A percentile compares a stretch with the other conserved stretches of the same genome.
Conservation (phyloP, 192 early-diverging fungal genomes). For the Rhizophlyctis rosea region DNA sequence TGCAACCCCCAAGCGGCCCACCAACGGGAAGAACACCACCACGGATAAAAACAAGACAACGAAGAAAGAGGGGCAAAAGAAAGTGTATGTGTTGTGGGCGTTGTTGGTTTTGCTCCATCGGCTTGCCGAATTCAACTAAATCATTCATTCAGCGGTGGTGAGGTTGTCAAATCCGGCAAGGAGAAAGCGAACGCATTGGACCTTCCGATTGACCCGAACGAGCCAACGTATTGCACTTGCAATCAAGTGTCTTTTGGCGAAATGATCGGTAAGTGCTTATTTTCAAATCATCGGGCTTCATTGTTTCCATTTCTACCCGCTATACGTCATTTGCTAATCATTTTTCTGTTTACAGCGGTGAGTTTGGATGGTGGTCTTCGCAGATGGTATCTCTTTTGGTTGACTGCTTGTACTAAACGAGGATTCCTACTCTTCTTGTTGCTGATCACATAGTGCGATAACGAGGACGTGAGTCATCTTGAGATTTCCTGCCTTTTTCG, state of each 20-base stretch:
- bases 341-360: conserved; percentile 29
- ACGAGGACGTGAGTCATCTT: conserved; percentile 64
- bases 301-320: not conserved
- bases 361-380: not conserved
- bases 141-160: too few relatives aligned
- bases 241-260: conserved; percentile 94
- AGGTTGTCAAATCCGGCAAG: conserved; percentile 33
- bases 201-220: conserved; percentile 91
- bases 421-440: not conserved
- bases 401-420: conserved; percentile 4
- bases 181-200: conserved; percentile 27
- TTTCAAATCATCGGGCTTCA: not conserved
- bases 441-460: conserved; percentile 55
- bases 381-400: conserved; percentile 8
- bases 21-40: too few relatives aligned
- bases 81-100: too few relatives aligned
- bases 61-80: too few relatives aligned
- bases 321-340: not conserved
- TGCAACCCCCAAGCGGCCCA: too few relatives aligned
- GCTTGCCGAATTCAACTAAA: too few relatives aligned
- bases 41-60: too few relatives aligned
- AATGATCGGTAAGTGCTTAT: conserved; percentile 73
- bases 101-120: too few relatives aligned
- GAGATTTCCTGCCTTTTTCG: not conserved
- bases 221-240: conserved; percentile 96